Conservation (phyloP, 768 basidiomycete genomes). For the Suillus weaverae region DNA sequence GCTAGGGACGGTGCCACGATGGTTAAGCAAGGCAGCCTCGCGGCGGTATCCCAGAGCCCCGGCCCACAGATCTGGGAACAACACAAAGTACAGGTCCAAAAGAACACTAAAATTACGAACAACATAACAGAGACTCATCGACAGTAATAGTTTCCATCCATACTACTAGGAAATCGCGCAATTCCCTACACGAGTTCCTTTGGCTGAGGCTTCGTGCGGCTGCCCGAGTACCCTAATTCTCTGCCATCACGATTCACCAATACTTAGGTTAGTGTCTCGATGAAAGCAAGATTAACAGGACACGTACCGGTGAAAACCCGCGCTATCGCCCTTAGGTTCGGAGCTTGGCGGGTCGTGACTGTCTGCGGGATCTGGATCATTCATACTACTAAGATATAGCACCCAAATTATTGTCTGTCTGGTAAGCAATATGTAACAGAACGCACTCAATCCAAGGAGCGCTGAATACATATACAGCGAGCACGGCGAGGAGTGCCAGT, state of each 20-base stretch:
- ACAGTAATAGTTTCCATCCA: background rate
- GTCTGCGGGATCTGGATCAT: background rate
- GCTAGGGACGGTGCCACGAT: background rate
- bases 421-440: background rate
- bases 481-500: background rate
- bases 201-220: background rate
- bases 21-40: background rate
- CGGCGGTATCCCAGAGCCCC: background rate
- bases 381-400: background rate
- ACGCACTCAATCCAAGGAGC: background rate
- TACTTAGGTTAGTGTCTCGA: background rate
- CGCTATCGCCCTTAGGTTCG: background rate
- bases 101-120: background rate
- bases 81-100: background rate
- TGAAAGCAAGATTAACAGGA: too few relatives aligned
- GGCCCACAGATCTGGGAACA: background rate
- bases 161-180: background rate
- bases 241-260: background rate
- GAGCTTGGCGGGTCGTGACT: background rate
- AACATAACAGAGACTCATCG: background rate
- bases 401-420: background rate
- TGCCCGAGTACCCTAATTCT: background rate
- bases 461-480: background rate
- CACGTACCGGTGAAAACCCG: background rate
- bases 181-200: background rate